A percentile compares a stretch with the other conserved stretches of the same genome.
Conservation (phyloP, 306 rosid genomes). For the Malus domestica region DNA sequence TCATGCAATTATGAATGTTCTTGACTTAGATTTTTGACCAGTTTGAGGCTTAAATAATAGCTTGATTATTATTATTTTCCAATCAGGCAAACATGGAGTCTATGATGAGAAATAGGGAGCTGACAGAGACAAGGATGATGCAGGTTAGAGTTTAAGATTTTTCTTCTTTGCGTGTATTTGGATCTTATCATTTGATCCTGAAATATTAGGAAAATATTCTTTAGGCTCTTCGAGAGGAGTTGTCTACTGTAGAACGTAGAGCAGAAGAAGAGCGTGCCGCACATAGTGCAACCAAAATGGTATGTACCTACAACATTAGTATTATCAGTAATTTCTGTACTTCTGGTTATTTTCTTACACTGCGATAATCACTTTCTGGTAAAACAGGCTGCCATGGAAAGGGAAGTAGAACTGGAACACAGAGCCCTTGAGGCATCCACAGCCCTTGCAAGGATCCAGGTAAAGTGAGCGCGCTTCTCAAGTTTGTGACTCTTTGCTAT, state of each 20-base stretch:
- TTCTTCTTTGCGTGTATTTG: slow-evolving; percentile 22
- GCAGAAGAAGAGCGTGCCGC: slow-evolving; percentile 97
- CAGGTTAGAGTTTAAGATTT: slow-evolving; percentile 45
- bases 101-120: slow-evolving; percentile 87
- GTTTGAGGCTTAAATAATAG: slow-evolving; percentile 21
- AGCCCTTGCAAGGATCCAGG: slow-evolving; percentile 95
- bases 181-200: slow-evolving; percentile 9
- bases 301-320: slow-evolving; percentile 18
- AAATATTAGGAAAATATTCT: background rate
- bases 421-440: slow-evolving; percentile 87
- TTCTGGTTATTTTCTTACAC: slow-evolving; percentile 16
- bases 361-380: slow-evolving; percentile 21
- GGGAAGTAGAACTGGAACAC: slow-evolving; percentile 98
- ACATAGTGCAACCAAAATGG: slow-evolving; percentile 90
- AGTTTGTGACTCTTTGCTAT: slow-evolving; percentile 1
- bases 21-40: slow-evolving; percentile 9
- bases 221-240: slow-evolving; percentile 92
- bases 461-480: slow-evolving; percentile 37
- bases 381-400: slow-evolving; percentile 89
- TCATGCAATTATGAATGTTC: background rate
- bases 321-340: background rate
- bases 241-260: slow-evolving; percentile 86
- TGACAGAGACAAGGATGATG: slow-evolving; percentile 97
- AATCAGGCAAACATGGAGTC: slow-evolving; percentile 88
- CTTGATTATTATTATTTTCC: slow-evolving; percentile 4